Conservation (phyloP, 495 filamentous ascomycete species). For the Hyaloscypha bicolor region DNA sequence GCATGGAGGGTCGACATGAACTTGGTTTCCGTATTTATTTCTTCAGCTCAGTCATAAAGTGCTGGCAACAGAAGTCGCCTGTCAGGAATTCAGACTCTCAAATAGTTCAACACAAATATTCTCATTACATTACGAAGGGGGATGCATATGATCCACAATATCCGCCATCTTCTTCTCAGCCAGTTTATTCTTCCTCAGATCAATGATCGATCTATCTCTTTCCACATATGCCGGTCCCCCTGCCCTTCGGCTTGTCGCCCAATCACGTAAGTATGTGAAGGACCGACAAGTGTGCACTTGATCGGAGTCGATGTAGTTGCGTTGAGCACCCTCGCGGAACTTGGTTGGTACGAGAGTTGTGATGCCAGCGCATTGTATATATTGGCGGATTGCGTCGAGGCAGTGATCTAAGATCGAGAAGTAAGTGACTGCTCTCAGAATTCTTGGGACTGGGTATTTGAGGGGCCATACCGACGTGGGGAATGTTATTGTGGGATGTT, state of each 20-base stretch:
- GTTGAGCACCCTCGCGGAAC: conserved; percentile 14
- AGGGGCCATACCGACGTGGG: conserved; percentile 7
- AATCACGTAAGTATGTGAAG: conserved; percentile 15
- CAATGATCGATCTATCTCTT: conserved; percentile 7
- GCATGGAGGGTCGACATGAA: too few species aligned
- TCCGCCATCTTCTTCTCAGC: conserved; percentile 5
- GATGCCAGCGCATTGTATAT: conserved; percentile 29
- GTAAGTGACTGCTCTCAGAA: background rate
- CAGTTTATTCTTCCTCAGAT: conserved; percentile 7
- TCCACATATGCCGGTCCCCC: conserved; percentile 10
- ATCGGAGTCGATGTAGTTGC: conserved; percentile 29
- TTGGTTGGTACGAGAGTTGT: conserved; percentile 28
- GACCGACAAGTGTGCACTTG: conserved; percentile 27
- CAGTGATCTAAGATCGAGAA: conserved; percentile 24
- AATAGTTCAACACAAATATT: background rate
- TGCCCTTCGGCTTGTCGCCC: background rate
- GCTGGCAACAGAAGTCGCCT: background rate
- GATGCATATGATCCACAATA: background rate
- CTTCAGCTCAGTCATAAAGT: too few species aligned
- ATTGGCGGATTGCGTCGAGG: conserved; percentile 28
- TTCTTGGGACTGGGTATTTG: background rate
- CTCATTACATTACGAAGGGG: background rate
- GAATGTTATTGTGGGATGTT: background rate
- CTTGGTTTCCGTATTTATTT: too few species aligned
- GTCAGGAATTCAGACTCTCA: background rate